Evolutionary conservation across 495 filamentous ascomycete species (phyloP).

Genomic region (Talaromyces stipitatus): DNA sequence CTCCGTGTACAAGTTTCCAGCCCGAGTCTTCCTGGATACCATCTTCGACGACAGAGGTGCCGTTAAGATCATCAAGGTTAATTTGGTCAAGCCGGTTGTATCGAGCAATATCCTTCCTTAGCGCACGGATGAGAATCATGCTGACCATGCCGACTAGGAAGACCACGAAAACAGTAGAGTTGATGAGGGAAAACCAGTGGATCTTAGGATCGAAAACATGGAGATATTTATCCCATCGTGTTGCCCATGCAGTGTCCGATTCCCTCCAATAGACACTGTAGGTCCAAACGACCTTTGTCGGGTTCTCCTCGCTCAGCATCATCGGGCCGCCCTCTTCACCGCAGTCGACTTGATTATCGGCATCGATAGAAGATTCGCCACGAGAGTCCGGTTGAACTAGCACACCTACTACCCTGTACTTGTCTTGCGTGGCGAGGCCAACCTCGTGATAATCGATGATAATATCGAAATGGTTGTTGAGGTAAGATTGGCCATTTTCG

Average conservation of each 20-base stretch:
- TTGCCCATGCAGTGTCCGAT: constrained; percentile 82
- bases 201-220: constrained; percentile 94
- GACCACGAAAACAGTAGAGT: constrained; percentile 85
- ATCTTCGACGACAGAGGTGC: constrained; percentile 72
- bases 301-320: constrained; percentile 53
- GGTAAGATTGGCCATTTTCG: constrained; percentile 43
- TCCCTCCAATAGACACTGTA: constrained; percentile 84
- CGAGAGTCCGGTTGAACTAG: constrained; percentile 74
- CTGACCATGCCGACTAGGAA: constrained; percentile 86
- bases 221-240: constrained; percentile 95
- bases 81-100: constrained; percentile 90
- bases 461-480: constrained; percentile 95
- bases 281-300: constrained; percentile 73
- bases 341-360: constrained; percentile 54
- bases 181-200: constrained; percentile 96
- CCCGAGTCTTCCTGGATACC: constrained; percentile 96
- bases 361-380: constrained; percentile 45
- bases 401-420: constrained; percentile 86
- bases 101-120: constrained; percentile 88
- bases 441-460: constrained; percentile 86
- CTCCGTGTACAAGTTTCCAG: constrained; percentile 97
- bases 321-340: constrained; percentile 44
- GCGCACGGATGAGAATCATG: constrained; percentile 76
- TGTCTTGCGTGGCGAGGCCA: constrained; percentile 33
- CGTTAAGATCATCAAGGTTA: constrained; percentile 75